Evolutionary conservation across 2,329 filamentous ascomycete species (phyloP), one percentile per base, ranked within the genome.

Genomic region (Fusarium cyanostomum): DNA sequence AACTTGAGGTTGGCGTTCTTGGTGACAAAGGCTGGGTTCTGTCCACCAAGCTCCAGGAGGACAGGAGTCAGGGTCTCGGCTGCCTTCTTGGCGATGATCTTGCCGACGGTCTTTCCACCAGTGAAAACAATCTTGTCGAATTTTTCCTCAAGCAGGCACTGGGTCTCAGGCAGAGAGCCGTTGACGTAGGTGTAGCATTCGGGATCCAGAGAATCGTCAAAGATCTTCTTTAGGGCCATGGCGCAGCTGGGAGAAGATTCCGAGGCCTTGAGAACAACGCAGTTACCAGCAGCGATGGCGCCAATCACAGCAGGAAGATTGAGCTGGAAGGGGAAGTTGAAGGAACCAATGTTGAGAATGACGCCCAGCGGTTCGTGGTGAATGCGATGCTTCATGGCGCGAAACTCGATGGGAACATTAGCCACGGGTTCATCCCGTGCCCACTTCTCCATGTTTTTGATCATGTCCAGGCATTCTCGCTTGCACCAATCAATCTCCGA

Each of bases 121-220:
- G 95, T 99, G 81, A 97, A 99, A 82, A 95, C 94, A 72, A 99
- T 96, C 85, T 97, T 98, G 80, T 96, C 94, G 90, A 94, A 99
- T 77, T 94, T 94, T 80, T 93, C 87, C 56, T 94, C 87, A 30
- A 99, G 84, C 39, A 98, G 80, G 11, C 88, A 88, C 41, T 91
- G 92, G 5, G 91, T 93, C 81, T 97, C 92, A 5, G 89, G 83
- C 16, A 97, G 79, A 26, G 82, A 88, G 59, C 95, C 95, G 74
- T 97, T 95, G 67, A 97, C 82, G 56, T 92, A 86, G 31, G 82
- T 80, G 78, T 92, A 97, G 68, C 88, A 89, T 13, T 87, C 85
- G 2, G 87, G 86, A 74, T 98, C 95, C 50, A 99, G 87, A 34
- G 85, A 85, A 35, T 86, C 83, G 72, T 90, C 86, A 44, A 97